These are phyloP conservation scores for Triangularia setosa DNA, from an alignment of 2,329 filamentous ascomycete genomes.

Conservation along the genomic window DNA sequence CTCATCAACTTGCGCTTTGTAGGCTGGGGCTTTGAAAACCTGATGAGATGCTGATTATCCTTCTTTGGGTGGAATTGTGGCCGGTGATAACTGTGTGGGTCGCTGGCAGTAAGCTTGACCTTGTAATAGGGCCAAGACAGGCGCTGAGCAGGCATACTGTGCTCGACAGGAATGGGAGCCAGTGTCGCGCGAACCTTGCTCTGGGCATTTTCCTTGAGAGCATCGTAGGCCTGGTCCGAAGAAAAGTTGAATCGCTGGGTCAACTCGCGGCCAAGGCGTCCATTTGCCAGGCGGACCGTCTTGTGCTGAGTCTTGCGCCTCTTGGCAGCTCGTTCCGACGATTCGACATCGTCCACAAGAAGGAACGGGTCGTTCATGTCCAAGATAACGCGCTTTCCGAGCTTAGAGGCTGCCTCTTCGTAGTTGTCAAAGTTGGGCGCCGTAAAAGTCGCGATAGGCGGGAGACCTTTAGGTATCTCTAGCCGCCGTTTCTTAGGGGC, in stretches of 20 bases:
- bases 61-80: constrained; percentile 71
- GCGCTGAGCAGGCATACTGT: constrained; percentile 86
- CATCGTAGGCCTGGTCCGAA: constrained; percentile 93
- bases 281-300: constrained; percentile 63
- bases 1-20: constrained; percentile 81
- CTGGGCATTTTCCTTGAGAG: constrained; percentile 93
- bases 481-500: constrained; percentile 59
- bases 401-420: constrained; percentile 64
- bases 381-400: constrained; percentile 74
- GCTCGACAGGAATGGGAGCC: constrained; percentile 87
- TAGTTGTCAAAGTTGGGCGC: constrained; percentile 78
- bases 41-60: constrained; percentile 62
- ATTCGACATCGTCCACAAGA: constrained; percentile 73
- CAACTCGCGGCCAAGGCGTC: constrained; percentile 68
- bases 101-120: constrained; percentile 68
- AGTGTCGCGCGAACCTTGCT: constrained; percentile 92
- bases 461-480: constrained; percentile 50
- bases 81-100: constrained; percentile 76
- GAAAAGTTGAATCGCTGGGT: constrained; percentile 88
- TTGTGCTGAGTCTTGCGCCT: constrained; percentile 53
- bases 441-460: constrained; percentile 54
- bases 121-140: constrained; percentile 96
- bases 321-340: constrained; percentile 55
- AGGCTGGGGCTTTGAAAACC: constrained; percentile 63
- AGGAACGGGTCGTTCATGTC: constrained; percentile 87